phyloP scores from a whole-genome alignment of 306 rosid genomes.

The Pachyrhizus erosus region DNA sequence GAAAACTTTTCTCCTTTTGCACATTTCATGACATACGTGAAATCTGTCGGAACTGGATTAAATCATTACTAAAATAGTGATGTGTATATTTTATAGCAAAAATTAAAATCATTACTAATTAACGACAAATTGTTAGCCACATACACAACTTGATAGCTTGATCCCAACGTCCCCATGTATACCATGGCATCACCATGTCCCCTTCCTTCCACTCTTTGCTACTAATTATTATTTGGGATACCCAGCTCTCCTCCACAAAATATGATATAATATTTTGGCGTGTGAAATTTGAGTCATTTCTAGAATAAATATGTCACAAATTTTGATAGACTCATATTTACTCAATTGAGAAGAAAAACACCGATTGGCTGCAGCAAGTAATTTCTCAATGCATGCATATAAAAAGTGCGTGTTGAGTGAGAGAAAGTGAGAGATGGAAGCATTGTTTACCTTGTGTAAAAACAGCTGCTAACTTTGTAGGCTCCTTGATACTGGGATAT shows the following conservation, averaged over 20 bases:
- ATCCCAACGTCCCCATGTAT: not conserved
- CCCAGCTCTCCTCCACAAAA: not conserved
- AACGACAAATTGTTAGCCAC: too few relatives aligned
- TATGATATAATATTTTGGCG: not conserved
- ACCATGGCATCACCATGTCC: not conserved
- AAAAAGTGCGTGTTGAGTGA: not conserved
- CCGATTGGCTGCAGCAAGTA: not conserved
- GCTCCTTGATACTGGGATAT: not conserved
- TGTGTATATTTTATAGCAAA: not conserved
- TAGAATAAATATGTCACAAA: not conserved
- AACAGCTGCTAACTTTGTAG: not conserved
- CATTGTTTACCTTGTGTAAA: not conserved
- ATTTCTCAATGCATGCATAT: not conserved
- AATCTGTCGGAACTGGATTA: slow-evolving; percentile 52
- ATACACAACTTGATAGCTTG: not conserved
- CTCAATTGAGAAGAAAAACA: not conserved
- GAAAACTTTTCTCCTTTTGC: slow-evolving; percentile 48
- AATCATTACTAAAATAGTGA: slow-evolving; percentile 22
- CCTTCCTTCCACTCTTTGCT: not conserved
- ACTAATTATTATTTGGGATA: not conserved
- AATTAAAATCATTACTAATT: too few relatives aligned
- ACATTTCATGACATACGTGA: slow-evolving; percentile 64
- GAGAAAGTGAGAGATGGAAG: not conserved
- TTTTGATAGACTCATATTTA: not conserved
- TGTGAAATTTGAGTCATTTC: not conserved